A percentile compares a stretch with the other conserved stretches of the same genome.
Evolutionary conservation across 371 early-diverging fungal species (phyloP).

Genomic region (Cokeromyces recurvatus): DNA sequence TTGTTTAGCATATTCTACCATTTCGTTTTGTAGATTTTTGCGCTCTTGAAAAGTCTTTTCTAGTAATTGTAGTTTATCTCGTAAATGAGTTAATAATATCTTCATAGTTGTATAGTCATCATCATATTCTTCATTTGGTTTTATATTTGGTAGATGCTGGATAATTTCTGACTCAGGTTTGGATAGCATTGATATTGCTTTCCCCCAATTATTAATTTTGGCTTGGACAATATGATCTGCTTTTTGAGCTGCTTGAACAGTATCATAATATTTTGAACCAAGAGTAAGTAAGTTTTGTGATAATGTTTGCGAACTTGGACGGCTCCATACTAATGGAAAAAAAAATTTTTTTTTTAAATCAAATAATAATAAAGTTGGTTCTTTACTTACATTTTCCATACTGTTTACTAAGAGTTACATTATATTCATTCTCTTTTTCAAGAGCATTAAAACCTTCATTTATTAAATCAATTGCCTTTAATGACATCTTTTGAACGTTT

Average conservation of each 20-base stretch:
- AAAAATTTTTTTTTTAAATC: neutral
- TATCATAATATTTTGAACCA: slow-evolving; percentile 55
- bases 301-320: slow-evolving; percentile 56
- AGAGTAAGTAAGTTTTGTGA: slow-evolving; percentile 58
- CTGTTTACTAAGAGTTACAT: slow-evolving; percentile 55
- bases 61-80: slow-evolving; percentile 5
- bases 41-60: slow-evolving; percentile 37
- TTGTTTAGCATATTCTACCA: slow-evolving; percentile 41
- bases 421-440: slow-evolving; percentile 70
- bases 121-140: slow-evolving; percentile 11
- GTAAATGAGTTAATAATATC: too few species aligned
- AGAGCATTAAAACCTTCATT: slow-evolving; percentile 66
- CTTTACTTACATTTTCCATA: slow-evolving; percentile 34
- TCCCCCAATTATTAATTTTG: slow-evolving; percentile 62
- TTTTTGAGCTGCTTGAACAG: slow-evolving; percentile 63
- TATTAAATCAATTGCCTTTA: slow-evolving; percentile 45
- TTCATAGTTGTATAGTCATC: slow-evolving; percentile 5
- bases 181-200: slow-evolving; percentile 59
- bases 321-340: slow-evolving; percentile 58
- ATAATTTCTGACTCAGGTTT: slow-evolving; percentile 22
- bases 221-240: slow-evolving; percentile 61
- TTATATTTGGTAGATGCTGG: slow-evolving; percentile 14
- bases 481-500: slow-evolving; percentile 52
- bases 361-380: too few species aligned
- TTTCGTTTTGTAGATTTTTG: slow-evolving; percentile 48